These are phyloP conservation scores for Mycena filopes DNA, from an alignment of 768 basidiomycete genomes.

Conservation along the genomic window DNA sequence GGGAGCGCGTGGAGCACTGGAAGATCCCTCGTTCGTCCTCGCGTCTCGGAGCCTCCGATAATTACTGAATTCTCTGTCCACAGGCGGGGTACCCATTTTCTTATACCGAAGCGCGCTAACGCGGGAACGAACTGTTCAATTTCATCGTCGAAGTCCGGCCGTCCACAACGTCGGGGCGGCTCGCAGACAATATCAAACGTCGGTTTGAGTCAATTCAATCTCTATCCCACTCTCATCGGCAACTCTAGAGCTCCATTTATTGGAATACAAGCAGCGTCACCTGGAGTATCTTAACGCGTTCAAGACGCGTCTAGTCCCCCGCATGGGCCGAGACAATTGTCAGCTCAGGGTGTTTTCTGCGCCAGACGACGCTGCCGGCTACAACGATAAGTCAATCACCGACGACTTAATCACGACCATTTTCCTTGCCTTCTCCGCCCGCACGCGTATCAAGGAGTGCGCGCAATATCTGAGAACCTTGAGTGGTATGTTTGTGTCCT, in stretches of 20 bases:
- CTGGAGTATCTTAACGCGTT: background rate
- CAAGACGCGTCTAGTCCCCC: background rate
- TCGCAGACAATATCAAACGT: slow-evolving; percentile 2
- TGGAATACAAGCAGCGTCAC: background rate
- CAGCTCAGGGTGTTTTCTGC: background rate
- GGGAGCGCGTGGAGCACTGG: slow-evolving; percentile 10
- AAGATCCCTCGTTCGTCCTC: slow-evolving; percentile 9
- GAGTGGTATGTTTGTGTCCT: background rate
- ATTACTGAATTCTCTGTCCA: background rate
- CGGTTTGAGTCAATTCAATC: background rate
- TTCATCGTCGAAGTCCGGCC: background rate
- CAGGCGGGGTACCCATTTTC: slow-evolving; percentile 17
- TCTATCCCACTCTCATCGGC: too few species aligned
- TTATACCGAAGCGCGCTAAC: background rate
- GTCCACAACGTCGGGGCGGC: background rate
- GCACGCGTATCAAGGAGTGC: background rate
- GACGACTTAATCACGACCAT: background rate
- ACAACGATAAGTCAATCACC: background rate
- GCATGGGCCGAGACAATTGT: background rate
- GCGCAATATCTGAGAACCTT: background rate
- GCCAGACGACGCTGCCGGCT: background rate
- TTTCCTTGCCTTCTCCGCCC: background rate
- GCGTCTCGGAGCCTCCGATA: background rate
- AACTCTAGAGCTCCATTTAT: background rate
- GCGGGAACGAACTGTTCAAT: background rate